Conservation (phyloP, 2,329 filamentous ascomycete genomes). For the Metarhizium sp. region DNA sequence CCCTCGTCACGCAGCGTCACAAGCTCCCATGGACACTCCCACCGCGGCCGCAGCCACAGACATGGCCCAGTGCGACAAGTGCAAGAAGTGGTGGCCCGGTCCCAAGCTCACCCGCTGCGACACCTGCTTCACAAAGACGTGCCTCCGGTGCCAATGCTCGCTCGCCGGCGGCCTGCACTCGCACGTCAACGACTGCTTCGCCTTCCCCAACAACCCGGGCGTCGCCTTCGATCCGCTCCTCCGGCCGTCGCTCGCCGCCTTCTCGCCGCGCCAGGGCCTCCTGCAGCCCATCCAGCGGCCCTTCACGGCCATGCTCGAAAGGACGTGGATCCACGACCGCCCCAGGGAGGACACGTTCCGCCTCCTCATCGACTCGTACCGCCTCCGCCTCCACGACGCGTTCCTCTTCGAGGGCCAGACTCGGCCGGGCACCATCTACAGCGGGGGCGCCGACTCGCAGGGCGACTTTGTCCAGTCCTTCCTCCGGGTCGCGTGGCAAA, state of each 20-base stretch:
- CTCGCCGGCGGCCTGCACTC: not conserved
- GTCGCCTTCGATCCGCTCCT: not conserved
- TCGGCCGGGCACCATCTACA: conserved; percentile 14
- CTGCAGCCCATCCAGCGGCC: conserved; percentile 16
- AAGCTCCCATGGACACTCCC: not conserved
- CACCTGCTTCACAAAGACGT: not conserved
- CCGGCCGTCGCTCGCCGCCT: conserved; percentile 1
- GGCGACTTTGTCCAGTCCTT: conserved; percentile 22
- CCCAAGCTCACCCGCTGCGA: conserved; percentile 1
- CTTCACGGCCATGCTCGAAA: conserved; percentile 22
- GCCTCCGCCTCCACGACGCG: conserved; percentile 27
- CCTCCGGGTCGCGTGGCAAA: conserved; percentile 11
- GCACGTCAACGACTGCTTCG: conserved; percentile 1
- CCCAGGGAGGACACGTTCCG: conserved; percentile 29
- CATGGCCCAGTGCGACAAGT: not conserved
- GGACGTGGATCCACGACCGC: conserved; percentile 27
- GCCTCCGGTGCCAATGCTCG: conserved; percentile 1
- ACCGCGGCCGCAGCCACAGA: not conserved
- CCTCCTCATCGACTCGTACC: conserved; percentile 33
- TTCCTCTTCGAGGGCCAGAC: conserved; percentile 11
- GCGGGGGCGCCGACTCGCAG: conserved; percentile 8
- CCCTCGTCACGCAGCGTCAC: too few relatives aligned
- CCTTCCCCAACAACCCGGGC: conserved; percentile 1
- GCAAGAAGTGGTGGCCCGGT: not conserved
- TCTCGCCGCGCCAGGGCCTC: conserved; percentile 9